Base-by-base conservation (phyloP, 176 grass and related monocot species). In the Triticum timopheevii region DNA sequence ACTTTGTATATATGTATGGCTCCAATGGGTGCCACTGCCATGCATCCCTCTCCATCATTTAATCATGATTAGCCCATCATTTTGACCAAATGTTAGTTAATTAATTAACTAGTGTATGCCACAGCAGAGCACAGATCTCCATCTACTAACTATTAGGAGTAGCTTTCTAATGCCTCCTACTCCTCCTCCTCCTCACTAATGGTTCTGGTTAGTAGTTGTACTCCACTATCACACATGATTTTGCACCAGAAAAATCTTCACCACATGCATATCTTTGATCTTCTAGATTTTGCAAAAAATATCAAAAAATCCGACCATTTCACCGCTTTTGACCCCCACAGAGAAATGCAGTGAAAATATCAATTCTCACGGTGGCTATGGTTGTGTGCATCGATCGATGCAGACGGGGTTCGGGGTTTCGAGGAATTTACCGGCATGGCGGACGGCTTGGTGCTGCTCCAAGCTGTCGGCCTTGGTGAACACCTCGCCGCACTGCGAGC, bases 381-480 rank as follows among this genome's bases (percentile, higher is more conserved):
- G 6, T 0, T 56, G 52, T 56, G 0, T 56, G 17, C 52, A 56
- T 58, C 49, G 19, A 22, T 52, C 15, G 49, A 52, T 52, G 54
- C 17, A 58, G 54, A 9, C 47, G 4, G 15, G 15, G n/a, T n/a
- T n/a, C 49, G 54, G 54, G 54, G 19, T 58, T 58, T 58, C 54
- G 54, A 58, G 17, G n/a, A 58, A 58, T 23, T 4, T 90, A 96
- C 97, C 97, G 13, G 94, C 97, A 66, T 99, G 97, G 31, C 94
- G 89, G 40, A 86, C 82, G 77, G 90, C 88, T 74, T 99, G 94
- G 86, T 99, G 97, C 3, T 94, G 88, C 73, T 99, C 97, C 84
- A 99, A 69, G 90, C 78, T 87, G 17, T 99, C 94, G n/a, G 90
- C 80, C 22, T 94, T 94, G 75, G 89, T 91, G 87, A 99, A 99